Percentiles rank a stretch among this genome's conserved stretches.
Evolutionary conservation across 768 basidiomycete genomes (phyloP).

Genomic region (Lyophyllum semitale): DNA sequence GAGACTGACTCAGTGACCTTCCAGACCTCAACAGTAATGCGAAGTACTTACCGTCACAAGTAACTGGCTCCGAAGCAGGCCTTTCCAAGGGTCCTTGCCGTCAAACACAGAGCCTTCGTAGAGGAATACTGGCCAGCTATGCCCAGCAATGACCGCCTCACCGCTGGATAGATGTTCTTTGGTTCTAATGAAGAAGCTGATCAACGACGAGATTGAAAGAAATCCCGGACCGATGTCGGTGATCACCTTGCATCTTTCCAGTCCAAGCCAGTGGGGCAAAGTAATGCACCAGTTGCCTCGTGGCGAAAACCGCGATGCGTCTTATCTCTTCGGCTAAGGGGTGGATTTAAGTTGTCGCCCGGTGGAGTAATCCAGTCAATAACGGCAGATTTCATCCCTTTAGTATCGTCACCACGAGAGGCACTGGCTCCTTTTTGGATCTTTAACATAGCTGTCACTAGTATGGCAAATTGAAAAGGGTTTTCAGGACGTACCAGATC

Average conservation of each 20-base stretch:
- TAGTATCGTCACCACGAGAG: slow-evolving; percentile 16
- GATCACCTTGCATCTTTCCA: slow-evolving; percentile 12
- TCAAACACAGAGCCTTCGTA: slow-evolving; percentile 20
- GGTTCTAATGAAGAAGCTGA: not conserved
- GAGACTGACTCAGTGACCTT: not conserved
- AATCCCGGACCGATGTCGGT: too few species aligned
- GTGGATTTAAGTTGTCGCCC: slow-evolving; percentile 10
- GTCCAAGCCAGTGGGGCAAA: slow-evolving; percentile 11
- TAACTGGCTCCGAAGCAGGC: slow-evolving; percentile 19
- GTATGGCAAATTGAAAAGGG: not conserved
- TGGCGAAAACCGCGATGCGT: slow-evolving; percentile 9
- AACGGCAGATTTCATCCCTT: slow-evolving; percentile 17
- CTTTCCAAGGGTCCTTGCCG: slow-evolving; percentile 24
- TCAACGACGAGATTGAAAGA: not conserved
- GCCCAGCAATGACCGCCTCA: slow-evolving; percentile 15
- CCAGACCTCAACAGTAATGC: too few species aligned
- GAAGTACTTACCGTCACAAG: slow-evolving; percentile 18
- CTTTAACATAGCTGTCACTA: slow-evolving; percentile 2
- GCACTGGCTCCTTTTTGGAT: slow-evolving; percentile 23
- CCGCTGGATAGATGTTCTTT: not conserved
- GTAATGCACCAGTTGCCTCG: slow-evolving; percentile 6
- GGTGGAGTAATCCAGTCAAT: slow-evolving; percentile 24
- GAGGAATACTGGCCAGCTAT: slow-evolving; percentile 25
- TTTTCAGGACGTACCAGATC: slow-evolving; percentile 18
- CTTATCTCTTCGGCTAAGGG: slow-evolving; percentile 8